phyloP scores from a whole-genome alignment of 78 protist genomes.

The Mastigamoeba balamuthi region DNA sequence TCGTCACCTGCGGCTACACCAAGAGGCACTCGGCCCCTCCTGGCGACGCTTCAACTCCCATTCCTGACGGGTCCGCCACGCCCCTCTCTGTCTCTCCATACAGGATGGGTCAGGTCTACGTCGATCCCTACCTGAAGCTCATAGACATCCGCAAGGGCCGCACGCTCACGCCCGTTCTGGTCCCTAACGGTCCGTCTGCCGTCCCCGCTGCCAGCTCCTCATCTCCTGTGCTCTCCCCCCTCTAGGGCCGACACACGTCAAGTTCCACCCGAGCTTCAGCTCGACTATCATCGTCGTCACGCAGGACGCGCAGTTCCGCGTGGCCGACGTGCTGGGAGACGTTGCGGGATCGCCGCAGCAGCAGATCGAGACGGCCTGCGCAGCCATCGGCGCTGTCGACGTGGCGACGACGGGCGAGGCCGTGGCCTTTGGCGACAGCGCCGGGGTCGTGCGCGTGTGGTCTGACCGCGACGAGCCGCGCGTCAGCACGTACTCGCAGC shows the following conservation, averaged over 20 bases:
- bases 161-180: conserved; percentile 27
- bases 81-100: background rate
- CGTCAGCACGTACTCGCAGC: conserved; percentile 9
- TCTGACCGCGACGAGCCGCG: conserved; percentile 21
- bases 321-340: conserved; percentile 21
- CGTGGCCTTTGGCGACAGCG: conserved; percentile 49
- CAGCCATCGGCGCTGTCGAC: conserved; percentile 22
- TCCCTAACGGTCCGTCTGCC: too few species aligned
- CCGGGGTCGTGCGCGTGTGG: conserved; percentile 31
- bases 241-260: conserved; percentile 32
- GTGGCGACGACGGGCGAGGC: conserved; percentile 26
- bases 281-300: conserved; percentile 13
- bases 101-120: conserved; percentile 23
- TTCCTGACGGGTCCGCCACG: too few species aligned
- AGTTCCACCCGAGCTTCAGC: conserved; percentile 30
- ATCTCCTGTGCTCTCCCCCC: too few species aligned
- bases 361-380: conserved; percentile 17
- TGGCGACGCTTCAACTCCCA: too few species aligned
- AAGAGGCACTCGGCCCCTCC: too few species aligned
- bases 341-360: conserved; percentile 5
- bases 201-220: background rate
- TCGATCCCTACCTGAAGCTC: conserved; percentile 12
- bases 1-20: conserved; percentile 23
- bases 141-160: conserved; percentile 17
- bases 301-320: conserved; percentile 13